Evolutionary conservation across 257 asterid species (phyloP).

Genomic region (Anisodus tanguticus): DNA sequence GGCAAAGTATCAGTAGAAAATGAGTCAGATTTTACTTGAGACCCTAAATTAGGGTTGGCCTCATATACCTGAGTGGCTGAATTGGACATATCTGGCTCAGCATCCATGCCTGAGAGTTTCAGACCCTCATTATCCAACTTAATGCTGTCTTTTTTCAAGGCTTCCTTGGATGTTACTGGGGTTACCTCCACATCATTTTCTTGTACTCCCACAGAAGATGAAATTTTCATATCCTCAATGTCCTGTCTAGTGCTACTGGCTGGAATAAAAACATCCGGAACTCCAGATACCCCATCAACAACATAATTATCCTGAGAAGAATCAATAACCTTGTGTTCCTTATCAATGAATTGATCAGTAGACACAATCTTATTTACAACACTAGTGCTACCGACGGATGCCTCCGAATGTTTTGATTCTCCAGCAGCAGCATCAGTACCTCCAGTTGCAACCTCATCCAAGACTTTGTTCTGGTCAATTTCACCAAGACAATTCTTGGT

Average conservation of each 20-base stretch:
- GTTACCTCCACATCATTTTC: background rate
- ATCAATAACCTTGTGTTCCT: conserved; percentile 27
- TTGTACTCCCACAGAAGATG: conserved; percentile 10
- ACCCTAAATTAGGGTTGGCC: conserved; percentile 49
- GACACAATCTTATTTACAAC: background rate
- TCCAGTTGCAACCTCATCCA: conserved; percentile 3
- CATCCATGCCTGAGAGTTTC: conserved; percentile 41
- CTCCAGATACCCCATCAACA: conserved; percentile 23
- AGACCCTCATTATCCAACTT: conserved; percentile 34
- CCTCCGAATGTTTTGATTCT: conserved; percentile 26
- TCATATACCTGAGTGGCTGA: conserved; percentile 49
- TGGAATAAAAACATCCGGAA: conserved; percentile 20
- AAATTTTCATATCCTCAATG: conserved; percentile 12
- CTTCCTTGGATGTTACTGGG: background rate
- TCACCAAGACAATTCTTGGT: conserved; percentile 13
- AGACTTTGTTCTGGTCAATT: background rate
- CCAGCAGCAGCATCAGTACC: background rate
- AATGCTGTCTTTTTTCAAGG: conserved; percentile 21
- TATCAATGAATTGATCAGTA: background rate
- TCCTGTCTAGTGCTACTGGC: conserved; percentile 13
- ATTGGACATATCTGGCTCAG: conserved; percentile 36
- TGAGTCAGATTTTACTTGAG: conserved; percentile 50
- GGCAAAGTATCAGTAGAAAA: conserved; percentile 45
- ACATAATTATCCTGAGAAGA: conserved; percentile 23
- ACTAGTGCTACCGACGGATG: background rate